Conservation (phyloP, 2,329 filamentous ascomycete genomes). For the Dothistroma pini region DNA sequence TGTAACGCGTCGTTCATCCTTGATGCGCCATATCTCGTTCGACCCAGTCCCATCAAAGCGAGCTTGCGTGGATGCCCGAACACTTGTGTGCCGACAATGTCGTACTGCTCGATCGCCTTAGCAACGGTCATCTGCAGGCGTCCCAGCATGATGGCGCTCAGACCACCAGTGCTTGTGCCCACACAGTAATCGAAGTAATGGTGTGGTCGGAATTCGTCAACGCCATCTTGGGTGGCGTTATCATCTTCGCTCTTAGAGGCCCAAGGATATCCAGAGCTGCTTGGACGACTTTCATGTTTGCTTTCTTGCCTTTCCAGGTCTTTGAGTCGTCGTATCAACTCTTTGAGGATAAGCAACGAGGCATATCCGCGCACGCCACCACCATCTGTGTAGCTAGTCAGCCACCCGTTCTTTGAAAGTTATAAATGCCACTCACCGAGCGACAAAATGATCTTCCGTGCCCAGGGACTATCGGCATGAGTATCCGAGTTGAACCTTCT, state of each 20-base stretch:
- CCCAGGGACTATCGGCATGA: background rate
- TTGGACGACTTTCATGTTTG: background rate
- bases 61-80: constrained; percentile 14
- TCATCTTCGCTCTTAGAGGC: background rate
- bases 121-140: constrained; percentile 21
- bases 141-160: constrained; percentile 27
- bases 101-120: constrained; percentile 14
- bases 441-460: background rate
- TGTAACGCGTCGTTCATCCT: constrained; percentile 12
- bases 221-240: background rate
- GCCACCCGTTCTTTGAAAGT: background rate
- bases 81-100: constrained; percentile 14
- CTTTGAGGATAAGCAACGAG: constrained; percentile 16
- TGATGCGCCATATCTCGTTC: constrained; percentile 10
- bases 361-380: constrained; percentile 23
- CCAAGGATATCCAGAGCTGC: constrained; percentile 3
- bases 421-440: background rate
- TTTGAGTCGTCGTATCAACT: constrained; percentile 16
- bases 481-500: background rate
- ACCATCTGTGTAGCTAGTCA: constrained; percentile 13
- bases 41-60: constrained; percentile 1
- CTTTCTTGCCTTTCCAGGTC: constrained; percentile 5
- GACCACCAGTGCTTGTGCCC: constrained; percentile 21
- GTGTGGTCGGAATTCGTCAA: constrained; percentile 16
- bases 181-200: constrained; percentile 27